A percentile compares a stretch with the other conserved stretches of the same genome.
Conservation (phyloP, 2,329 filamentous ascomycete genomes). For the Fusarium odoratissimum region DNA sequence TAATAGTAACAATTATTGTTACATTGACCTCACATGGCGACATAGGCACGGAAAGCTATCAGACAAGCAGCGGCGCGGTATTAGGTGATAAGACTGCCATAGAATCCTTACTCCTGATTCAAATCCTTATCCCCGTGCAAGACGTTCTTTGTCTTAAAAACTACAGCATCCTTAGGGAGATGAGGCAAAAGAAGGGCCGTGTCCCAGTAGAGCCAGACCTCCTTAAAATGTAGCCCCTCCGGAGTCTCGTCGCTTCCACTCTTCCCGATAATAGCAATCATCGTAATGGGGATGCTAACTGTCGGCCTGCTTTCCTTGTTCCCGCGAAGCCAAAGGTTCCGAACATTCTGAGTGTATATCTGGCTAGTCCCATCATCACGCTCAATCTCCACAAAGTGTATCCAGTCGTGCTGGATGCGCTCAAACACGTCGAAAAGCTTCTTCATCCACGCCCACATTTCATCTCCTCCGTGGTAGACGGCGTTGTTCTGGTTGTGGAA, state of each 20-base stretch:
- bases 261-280: background rate
- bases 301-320: background rate
- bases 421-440: background rate
- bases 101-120: fast-evolving
- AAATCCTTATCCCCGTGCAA: background rate
- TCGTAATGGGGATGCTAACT: background rate
- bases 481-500: background rate
- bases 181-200: background rate
- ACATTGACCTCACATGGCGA: too few species aligned
- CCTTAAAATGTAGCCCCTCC: background rate
- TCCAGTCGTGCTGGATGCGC: background rate
- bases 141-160: background rate
- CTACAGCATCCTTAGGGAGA: background rate
- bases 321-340: background rate
- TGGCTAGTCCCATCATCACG: background rate
- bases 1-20: too few species aligned
- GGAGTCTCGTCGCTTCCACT: background rate
- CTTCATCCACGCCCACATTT: background rate
- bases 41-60: too few species aligned
- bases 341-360: background rate
- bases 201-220: background rate
- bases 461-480: background rate
- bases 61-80: too few species aligned
- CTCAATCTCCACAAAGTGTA: background rate
- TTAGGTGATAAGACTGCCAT: too few species aligned